phyloP scores from a whole-genome alignment of 768 basidiomycete genomes.

The Mycena indigotica region DNA sequence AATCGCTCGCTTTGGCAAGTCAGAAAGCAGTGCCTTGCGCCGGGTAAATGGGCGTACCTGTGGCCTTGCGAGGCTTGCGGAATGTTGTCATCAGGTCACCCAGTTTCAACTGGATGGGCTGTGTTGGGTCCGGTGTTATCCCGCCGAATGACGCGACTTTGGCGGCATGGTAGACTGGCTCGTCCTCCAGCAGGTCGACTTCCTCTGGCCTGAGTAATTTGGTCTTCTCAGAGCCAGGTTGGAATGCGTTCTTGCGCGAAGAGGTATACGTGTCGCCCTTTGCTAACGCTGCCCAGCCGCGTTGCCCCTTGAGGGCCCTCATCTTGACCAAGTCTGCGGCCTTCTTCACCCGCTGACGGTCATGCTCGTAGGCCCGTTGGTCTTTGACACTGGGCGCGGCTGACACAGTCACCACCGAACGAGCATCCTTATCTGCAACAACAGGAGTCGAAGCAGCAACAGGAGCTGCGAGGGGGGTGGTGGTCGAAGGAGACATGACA shows the following conservation, averaged over 20 bases:
- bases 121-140: neutral
- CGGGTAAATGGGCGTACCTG: slow-evolving; percentile 36
- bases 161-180: slow-evolving; percentile 9
- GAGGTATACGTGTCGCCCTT: slow-evolving; percentile 17
- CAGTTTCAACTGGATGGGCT: slow-evolving; percentile 34
- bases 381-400: slow-evolving; percentile 38
- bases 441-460: slow-evolving; percentile 14
- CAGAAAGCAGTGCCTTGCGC: slow-evolving; percentile 2
- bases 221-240: slow-evolving; percentile 20
- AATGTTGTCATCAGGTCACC: slow-evolving; percentile 34
- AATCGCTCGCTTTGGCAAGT: slow-evolving; percentile 47
- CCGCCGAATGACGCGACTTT: slow-evolving; percentile 10
- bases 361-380: slow-evolving; percentile 50
- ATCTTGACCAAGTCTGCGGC: slow-evolving; percentile 42
- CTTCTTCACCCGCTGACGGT: slow-evolving; percentile 49
- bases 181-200: slow-evolving; percentile 20
- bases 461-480: neutral
- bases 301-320: slow-evolving; percentile 36
- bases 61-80: slow-evolving; percentile 43
- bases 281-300: slow-evolving; percentile 20
- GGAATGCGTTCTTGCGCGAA: slow-evolving; percentile 17
- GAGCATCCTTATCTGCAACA: slow-evolving; percentile 20
- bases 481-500: slow-evolving; percentile 16
- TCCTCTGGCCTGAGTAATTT: slow-evolving; percentile 21
- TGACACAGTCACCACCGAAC: slow-evolving; percentile 15